Base-by-base conservation (phyloP, 352 stramenopile genomes). In the Blastocystis sp. region DNA sequence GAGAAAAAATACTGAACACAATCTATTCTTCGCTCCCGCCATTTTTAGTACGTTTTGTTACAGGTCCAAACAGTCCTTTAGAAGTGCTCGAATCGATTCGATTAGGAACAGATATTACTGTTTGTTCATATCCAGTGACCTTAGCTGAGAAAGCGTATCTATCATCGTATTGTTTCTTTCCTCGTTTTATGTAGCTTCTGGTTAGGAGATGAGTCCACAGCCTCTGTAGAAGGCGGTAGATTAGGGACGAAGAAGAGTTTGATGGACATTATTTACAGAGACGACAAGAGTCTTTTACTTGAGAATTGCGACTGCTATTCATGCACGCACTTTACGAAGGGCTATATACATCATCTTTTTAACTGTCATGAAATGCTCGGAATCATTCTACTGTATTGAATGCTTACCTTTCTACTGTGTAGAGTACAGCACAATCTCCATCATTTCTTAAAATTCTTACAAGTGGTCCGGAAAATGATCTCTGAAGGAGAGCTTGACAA, bases 331-430 rank as follows among this genome's bases (percentile, higher is more conserved):
- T 88, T 88, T 47, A 88, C 77, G 15, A 76, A 79, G 62, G 77
- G 77, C 20, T 88, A 88, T 77, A 6, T 88, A 7, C 62, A 88
- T 23, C 77, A 88, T 77, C 41, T 88, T 7, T 88, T 88, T 45
- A 79, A 88, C 29, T 76, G 62, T 20, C 77, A 88, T 43, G 77
- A 88, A 20, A 29, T 88, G 66, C 43, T 88, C 2, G 77, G 77
- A 63, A 50, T 79, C 3, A 88, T 88, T 47, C 29, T 88, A n/a
- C 63, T 88, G 62, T 84, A 50, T n/a, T 20, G 39, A 11, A 41
- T 0, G 1, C 15, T 13, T 6, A 47, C 6, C 3, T 6, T 13
- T 5, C 20, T 66, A 45, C 64, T 63, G n/a, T 23, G n/a, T 69
- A 84, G 73, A 66, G 20, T 54, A 2, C 77, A 88, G 29, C 77